Conservation (phyloP, 495 filamentous ascomycete genomes). For the Talaromyces adpressus region DNA sequence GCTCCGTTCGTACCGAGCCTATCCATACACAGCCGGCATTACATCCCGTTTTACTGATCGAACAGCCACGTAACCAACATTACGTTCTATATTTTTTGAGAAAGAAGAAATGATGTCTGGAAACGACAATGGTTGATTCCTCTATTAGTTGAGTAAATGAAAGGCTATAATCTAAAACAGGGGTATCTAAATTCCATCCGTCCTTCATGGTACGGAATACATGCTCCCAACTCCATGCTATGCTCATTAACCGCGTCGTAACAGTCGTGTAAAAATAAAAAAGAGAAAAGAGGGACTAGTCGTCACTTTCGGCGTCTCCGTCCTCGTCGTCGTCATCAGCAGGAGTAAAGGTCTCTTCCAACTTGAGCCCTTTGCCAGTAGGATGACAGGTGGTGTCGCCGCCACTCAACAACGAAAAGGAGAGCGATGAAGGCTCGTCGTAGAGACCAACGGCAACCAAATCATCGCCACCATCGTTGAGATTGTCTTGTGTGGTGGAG, state of each 20-base stretch:
- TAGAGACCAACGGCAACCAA: constrained; percentile 81
- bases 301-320: constrained; percentile 36
- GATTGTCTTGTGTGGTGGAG: not conserved
- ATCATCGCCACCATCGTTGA: constrained; percentile 52
- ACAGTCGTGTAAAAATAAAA: constrained; percentile 1
- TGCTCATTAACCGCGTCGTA: not conserved
- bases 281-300: constrained; percentile 14
- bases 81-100: not conserved
- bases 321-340: constrained; percentile 58
- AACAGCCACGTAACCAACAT: not conserved
- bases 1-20: too few species aligned
- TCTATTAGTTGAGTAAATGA: not conserved
- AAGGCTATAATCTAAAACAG: not conserved
- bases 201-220: not conserved
- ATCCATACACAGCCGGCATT: not conserved
- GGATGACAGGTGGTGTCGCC: constrained; percentile 20
- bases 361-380: constrained; percentile 67
- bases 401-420: constrained; percentile 35
- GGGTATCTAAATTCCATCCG: constrained; percentile 3
- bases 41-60: not conserved
- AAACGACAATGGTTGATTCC: not conserved
- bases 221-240: constrained; percentile 3
- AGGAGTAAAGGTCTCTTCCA: constrained; percentile 78
- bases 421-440: constrained; percentile 51
- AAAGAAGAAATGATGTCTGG: not conserved